Evolutionary conservation across 768 basidiomycete species (phyloP), one percentile per base, ranked within the genome.

Genomic region (Chalciporus pseudorubinellus): DNA sequence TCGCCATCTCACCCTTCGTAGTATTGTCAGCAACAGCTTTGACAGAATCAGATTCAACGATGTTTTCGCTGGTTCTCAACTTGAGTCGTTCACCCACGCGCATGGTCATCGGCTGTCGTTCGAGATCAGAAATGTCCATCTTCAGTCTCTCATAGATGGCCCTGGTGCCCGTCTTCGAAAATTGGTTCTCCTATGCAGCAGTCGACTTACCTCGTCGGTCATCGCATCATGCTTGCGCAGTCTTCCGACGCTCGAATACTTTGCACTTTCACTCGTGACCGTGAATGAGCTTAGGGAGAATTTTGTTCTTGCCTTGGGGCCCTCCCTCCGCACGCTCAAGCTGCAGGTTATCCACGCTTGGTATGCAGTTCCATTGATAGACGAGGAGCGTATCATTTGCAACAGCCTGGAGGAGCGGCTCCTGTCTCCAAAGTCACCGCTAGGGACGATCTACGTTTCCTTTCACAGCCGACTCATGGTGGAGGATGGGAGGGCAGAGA

Each of bases 151-250:
- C 38, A 34, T 62, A 12, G 47, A 53, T 2, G 56, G 56, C 13
- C 51, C 52, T 12, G 53, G 52, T 4, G 51, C 58, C 20, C 19
- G 41, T 19, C 59, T 75, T 46, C 62, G 62, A 28, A 68, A 59
- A 52, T 56, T 77, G 11, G 66, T 72, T 43, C 64, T 75, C 11
- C 63, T 76, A 11, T 67, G 63, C 10, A 70, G 72, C 52, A 66
- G 51, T 44, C 63, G 67, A 4, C 57, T 76, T 8, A 64, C 68
- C 8, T 69, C 64, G 21, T 41, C 57, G 12, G 56, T 46, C 9
- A 55, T 76, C 20, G 56, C 67, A 14, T 51, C 60, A 14, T 72
- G 66, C 42, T 48, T 76, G 7, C 53, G 54, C 24, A 50, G 44
- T 16, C 51, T 75, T 28, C 52, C 57, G 0, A 44, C 33, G 21